Conservation (phyloP, 2,329 filamentous ascomycete species). For the Venturia oleaginea region DNA sequence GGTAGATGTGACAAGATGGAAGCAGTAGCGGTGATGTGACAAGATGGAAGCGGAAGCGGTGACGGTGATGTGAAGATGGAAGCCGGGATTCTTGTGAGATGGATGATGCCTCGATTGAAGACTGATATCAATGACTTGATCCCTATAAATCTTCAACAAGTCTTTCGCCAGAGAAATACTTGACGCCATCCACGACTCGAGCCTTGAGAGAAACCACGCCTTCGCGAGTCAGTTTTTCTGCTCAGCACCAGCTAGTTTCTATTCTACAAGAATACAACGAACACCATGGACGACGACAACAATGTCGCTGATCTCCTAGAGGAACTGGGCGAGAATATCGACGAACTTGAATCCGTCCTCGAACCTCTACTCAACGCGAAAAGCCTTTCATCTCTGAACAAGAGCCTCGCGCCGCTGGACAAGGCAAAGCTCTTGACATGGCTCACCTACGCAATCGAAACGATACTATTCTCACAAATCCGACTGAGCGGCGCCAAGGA, state of each 20-base stretch:
- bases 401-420: slow-evolving; percentile 82
- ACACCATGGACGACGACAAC: slow-evolving; percentile 1
- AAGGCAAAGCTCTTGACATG: slow-evolving; percentile 91
- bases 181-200: neutral
- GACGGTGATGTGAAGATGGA: no score
- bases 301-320: slow-evolving; percentile 46
- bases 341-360: slow-evolving; percentile 66
- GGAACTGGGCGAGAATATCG: slow-evolving; percentile 67
- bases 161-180: no score
- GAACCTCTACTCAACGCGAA: slow-evolving; percentile 58
- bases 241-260: neutral
- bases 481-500: slow-evolving; percentile 58
- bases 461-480: slow-evolving; percentile 75
- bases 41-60: no score
- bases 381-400: slow-evolving; percentile 56
- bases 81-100: no score
- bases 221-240: neutral
- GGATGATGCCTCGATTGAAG: no score
- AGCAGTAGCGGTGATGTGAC: neutral
- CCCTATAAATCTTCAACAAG: no score
- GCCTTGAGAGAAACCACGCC: neutral
- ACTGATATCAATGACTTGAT: no score
- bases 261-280: neutral
- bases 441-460: slow-evolving; percentile 81
- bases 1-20: neutral